phyloP scores from a whole-genome alignment of 805 yeast species.

The Suhomyces kilbournensis region DNA sequence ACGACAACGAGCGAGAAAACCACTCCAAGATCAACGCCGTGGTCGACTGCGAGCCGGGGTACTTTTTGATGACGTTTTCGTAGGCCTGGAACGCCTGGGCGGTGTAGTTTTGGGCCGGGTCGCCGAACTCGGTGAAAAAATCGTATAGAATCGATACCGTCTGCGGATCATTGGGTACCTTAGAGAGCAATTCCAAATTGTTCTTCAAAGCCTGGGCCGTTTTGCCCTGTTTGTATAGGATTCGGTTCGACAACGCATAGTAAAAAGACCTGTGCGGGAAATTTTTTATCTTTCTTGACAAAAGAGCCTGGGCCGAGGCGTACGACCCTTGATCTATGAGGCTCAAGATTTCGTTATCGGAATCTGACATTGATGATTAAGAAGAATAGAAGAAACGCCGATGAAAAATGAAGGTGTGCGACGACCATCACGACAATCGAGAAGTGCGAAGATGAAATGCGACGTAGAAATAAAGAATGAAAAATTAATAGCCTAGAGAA shows the following conservation, averaged over 20 bases:
- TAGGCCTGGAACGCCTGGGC: conserved; percentile 47
- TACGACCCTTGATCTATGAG: conserved; percentile 55
- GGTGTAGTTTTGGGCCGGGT: conserved; percentile 4
- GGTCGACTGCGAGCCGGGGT: conserved; percentile 39
- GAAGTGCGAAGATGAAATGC: neutral
- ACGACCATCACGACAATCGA: neutral
- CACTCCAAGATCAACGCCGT: conserved; percentile 49
- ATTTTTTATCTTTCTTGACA: conserved; percentile 48
- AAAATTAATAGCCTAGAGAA: neutral
- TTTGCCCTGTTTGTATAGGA: conserved; percentile 32
- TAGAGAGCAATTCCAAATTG: conserved; percentile 23
- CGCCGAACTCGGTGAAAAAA: conserved; percentile 32
- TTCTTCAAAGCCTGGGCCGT: conserved; percentile 30
- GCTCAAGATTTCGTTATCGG: conserved; percentile 30
- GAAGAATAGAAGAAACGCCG: neutral
- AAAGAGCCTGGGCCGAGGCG: conserved; percentile 48
- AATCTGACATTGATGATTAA: conserved; percentile 1
- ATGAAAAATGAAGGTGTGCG: neutral
- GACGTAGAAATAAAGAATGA: too few relatives aligned
- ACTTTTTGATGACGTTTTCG: conserved; percentile 57
- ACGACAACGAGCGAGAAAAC: conserved; percentile 52
- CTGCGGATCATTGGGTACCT: conserved; percentile 53
- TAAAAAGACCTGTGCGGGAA: conserved; percentile 58
- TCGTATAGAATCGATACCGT: conserved; percentile 48
- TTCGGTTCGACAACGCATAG: conserved; percentile 42